phyloP scores from a whole-genome alignment of 805 yeast species.

The Maudiozyma serrabonitensis region DNA sequence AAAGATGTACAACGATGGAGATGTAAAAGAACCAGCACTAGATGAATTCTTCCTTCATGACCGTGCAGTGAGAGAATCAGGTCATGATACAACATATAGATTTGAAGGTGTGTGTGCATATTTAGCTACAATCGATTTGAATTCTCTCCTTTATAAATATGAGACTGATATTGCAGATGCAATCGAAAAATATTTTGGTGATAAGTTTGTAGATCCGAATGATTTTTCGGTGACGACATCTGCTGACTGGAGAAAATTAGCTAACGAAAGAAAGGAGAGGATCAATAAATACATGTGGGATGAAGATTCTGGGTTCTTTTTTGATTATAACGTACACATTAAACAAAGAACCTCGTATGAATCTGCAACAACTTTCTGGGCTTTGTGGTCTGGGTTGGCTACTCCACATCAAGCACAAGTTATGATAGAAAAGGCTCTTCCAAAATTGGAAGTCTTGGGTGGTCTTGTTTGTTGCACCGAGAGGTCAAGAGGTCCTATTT shows the following conservation, averaged over 20 bases:
- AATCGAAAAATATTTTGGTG: conserved; percentile 47
- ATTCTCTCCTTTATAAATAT: conserved; percentile 78
- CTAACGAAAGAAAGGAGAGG: conserved; percentile 41
- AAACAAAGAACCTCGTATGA: conserved; percentile 55
- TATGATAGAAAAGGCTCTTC: conserved; percentile 48
- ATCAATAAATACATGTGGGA: conserved; percentile 77
- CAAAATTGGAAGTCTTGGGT: conserved; percentile 73
- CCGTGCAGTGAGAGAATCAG: conserved; percentile 90
- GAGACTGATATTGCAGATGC: conserved; percentile 72
- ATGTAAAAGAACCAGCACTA: conserved; percentile 63
- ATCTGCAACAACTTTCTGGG: conserved; percentile 87
- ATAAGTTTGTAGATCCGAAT: conserved; percentile 32
- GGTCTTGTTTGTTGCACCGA: conserved; percentile 83
- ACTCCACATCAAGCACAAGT: conserved; percentile 56
- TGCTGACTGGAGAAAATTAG: conserved; percentile 51
- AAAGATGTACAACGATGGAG: conserved; percentile 55
- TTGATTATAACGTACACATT: conserved; percentile 66
- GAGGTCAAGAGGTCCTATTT: conserved; percentile 60
- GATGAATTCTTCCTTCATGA: conserved; percentile 88
- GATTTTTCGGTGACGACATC: conserved; percentile 38
- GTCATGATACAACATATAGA: conserved; percentile 90
- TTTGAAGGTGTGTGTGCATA: conserved; percentile 84
- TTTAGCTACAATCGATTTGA: conserved; percentile 84
- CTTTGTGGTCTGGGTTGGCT: conserved; percentile 76
- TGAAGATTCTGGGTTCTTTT: conserved; percentile 65